These are phyloP conservation scores for Sporopachydermia quercuum DNA, from an alignment of 805 yeast genomes.

Conservation along the genomic window DNA sequence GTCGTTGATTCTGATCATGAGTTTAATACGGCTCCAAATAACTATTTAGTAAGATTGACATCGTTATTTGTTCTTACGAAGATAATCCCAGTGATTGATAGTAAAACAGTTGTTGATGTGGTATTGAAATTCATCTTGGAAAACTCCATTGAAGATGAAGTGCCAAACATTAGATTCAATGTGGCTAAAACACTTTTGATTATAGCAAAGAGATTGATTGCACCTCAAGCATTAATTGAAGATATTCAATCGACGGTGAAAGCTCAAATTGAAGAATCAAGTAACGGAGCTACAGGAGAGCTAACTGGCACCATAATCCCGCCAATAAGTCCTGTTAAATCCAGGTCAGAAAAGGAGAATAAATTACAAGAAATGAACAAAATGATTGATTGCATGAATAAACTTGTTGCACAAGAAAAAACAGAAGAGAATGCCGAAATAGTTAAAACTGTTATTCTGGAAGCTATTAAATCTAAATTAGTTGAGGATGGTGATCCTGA, in stretches of 20 bases:
- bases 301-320: too few relatives aligned
- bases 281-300: neutral
- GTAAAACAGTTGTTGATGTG: slow-evolving; percentile 35
- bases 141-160: slow-evolving; percentile 46
- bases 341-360: neutral
- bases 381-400: neutral
- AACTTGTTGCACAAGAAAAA: neutral
- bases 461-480: neutral
- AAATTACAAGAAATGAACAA: neutral
- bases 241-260: slow-evolving; percentile 7
- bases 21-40: slow-evolving; percentile 1
- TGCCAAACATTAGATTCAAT: slow-evolving; percentile 73
- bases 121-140: slow-evolving; percentile 52
- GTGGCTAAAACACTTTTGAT: slow-evolving; percentile 55
- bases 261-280: neutral
- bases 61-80: slow-evolving; percentile 58
- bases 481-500: neutral
- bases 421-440: neutral
- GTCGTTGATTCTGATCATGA: neutral
- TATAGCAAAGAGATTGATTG: slow-evolving; percentile 20
- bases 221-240: slow-evolving; percentile 25
- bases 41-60: slow-evolving; percentile 43
- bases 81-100: slow-evolving; percentile 45
- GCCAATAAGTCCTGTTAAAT: neutral
- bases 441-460: neutral